These are phyloP conservation scores for Fusarium annulatum DNA, from an alignment of 2,329 filamentous ascomycete genomes.

Conservation along the genomic window DNA sequence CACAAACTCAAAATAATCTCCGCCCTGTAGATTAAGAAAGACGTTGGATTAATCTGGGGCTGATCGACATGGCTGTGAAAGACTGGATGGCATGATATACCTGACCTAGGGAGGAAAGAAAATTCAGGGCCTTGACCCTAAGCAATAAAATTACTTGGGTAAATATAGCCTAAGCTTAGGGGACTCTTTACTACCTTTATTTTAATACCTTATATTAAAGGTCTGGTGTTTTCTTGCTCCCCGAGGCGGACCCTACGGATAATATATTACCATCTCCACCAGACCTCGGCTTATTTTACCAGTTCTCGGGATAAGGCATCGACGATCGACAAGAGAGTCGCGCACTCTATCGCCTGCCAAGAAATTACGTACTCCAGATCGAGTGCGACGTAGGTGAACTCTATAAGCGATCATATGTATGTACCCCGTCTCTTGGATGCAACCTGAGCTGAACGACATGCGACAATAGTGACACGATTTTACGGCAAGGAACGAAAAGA, in stretches of 20 bases:
- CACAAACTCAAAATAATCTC: background rate
- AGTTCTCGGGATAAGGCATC: background rate
- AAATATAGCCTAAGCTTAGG: too few species aligned
- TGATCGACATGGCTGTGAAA: background rate
- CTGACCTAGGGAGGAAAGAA: too few species aligned
- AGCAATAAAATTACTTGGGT: too few species aligned
- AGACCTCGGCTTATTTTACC: background rate
- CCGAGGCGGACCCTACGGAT: background rate
- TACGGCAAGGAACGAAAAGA: rapidly evolving
- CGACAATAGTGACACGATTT: background rate
- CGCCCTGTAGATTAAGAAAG: rapidly evolving
- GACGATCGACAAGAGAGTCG: background rate
- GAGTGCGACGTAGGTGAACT: background rate
- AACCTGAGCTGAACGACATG: background rate
- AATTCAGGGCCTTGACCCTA: too few species aligned
- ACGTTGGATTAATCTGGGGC: background rate
- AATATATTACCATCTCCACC: background rate
- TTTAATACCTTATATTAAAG: too few species aligned
- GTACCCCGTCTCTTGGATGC: background rate
- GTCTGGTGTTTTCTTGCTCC: too few species aligned
- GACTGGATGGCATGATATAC: background rate
- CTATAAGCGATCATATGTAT: background rate
- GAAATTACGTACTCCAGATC: background rate
- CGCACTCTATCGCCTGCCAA: background rate
- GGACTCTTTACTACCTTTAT: too few species aligned